phyloP scores from a whole-genome alignment of 2,329 filamentous ascomycete species.

The Gnomoniopsis sp. region DNA sequence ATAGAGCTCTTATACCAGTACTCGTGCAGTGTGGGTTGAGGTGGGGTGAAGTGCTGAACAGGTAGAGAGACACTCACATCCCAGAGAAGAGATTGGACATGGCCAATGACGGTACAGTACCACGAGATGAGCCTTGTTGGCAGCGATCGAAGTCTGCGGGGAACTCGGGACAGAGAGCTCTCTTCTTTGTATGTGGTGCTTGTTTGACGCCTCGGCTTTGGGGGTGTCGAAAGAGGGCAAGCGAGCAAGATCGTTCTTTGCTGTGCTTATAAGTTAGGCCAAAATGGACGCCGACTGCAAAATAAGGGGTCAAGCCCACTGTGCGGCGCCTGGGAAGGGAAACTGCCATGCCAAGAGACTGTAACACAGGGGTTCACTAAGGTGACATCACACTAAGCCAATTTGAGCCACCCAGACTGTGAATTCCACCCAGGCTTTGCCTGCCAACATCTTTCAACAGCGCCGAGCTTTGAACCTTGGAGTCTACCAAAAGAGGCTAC shows the following conservation, averaged over 20 bases:
- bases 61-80: constrained; percentile 46
- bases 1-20: background rate
- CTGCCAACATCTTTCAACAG: background rate
- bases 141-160: background rate
- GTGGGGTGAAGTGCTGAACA: background rate
- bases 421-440: background rate
- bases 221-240: background rate
- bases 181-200: background rate
- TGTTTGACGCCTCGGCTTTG: background rate
- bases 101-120: constrained; percentile 20
- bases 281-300: background rate
- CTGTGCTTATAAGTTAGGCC: constrained; percentile 2
- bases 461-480: background rate
- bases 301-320: constrained; percentile 6
- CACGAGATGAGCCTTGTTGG: background rate
- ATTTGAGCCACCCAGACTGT: background rate
- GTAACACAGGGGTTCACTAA: background rate
- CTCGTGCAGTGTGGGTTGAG: background rate
- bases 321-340: background rate
- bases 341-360: background rate
- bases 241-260: background rate
- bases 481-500: background rate
- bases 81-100: constrained; percentile 62
- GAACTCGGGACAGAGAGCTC: background rate
- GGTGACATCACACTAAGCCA: background rate